Evolutionary conservation across 768 basidiomycete genomes (phyloP).

Genomic region (Aureoboletus auriporus): DNA sequence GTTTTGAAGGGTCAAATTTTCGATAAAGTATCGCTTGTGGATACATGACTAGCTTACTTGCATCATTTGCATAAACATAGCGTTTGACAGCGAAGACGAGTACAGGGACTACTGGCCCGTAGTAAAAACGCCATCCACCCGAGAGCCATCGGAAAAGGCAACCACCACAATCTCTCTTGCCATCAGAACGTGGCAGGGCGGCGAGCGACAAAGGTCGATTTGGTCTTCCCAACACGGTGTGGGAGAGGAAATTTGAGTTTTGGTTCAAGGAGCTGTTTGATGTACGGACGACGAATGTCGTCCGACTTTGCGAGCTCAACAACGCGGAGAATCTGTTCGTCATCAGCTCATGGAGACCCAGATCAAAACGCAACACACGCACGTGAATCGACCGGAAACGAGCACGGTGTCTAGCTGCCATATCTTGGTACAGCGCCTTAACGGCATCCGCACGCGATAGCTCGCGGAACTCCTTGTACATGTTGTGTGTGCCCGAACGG

Average conservation of each 20-base stretch:
- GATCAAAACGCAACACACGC: conserved; percentile 25
- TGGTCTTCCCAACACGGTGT: conserved; percentile 76
- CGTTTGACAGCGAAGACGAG: not conserved
- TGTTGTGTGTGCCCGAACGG: conserved; percentile 99
- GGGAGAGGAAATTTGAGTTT: conserved; percentile 97
- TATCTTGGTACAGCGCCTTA: conserved; percentile 97
- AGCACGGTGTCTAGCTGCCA: conserved; percentile 98
- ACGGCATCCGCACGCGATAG: conserved; percentile 93
- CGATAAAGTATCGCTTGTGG: no score
- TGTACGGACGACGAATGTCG: conserved; percentile 94
- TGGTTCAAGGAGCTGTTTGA: conserved; percentile 91
- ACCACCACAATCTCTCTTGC: not conserved
- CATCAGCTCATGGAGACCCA: not conserved
- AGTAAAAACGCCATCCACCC: conserved; percentile 6
- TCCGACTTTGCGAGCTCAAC: conserved; percentile 91
- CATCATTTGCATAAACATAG: no score
- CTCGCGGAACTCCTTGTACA: conserved; percentile 99
- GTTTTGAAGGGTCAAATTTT: no score
- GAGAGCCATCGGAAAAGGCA: not conserved
- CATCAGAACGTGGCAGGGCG: conserved; percentile 71
- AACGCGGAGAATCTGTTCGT: conserved; percentile 85
- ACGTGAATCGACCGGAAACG: conserved; percentile 99
- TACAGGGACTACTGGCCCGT: conserved; percentile 11
- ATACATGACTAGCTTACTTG: no score
- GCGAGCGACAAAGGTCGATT: conserved; percentile 75